A percentile compares a stretch with the other conserved stretches of the same genome.
These are phyloP conservation scores for Pythium diclinum DNA, from an alignment of 352 stramenopile genomes.

Conservation along the genomic window DNA sequence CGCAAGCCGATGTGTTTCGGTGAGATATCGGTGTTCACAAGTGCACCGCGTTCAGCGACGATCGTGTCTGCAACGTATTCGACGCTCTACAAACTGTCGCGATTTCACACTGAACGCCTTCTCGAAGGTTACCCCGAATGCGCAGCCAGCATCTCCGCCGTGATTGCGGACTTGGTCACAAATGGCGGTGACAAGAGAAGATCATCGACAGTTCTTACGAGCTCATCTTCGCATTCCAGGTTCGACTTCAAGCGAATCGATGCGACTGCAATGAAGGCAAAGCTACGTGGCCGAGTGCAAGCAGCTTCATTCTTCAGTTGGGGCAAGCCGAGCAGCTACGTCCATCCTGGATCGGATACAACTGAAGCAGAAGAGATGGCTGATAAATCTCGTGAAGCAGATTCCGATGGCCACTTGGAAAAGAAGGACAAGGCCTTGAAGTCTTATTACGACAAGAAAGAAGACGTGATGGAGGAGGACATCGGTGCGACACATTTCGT, in stretches of 20 bases:
- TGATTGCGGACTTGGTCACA: slow-evolving; percentile 24
- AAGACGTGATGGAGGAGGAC: background rate
- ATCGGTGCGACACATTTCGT: background rate
- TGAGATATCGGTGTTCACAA: slow-evolving; percentile 69
- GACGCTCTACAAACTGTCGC: slow-evolving; percentile 65
- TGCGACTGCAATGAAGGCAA: slow-evolving; percentile 3
- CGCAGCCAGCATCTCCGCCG: slow-evolving; percentile 29
- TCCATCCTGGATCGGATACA: slow-evolving; percentile 15
- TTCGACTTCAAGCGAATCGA: slow-evolving; percentile 23
- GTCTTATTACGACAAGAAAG: slow-evolving; percentile 26
- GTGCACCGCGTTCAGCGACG: slow-evolving; percentile 45
- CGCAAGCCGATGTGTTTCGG: slow-evolving; percentile 70
- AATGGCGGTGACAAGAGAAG: slow-evolving; percentile 2
- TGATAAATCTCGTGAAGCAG: background rate
- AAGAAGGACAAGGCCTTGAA: slow-evolving; percentile 15
- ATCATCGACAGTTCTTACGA: background rate
- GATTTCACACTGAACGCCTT: slow-evolving; percentile 55
- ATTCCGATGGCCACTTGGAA: background rate
- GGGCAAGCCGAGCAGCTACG: slow-evolving; percentile 22
- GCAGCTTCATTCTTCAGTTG: slow-evolving; percentile 5
- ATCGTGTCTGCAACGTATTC: slow-evolving; percentile 63
- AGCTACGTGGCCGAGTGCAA: slow-evolving; percentile 8
- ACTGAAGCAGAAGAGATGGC: background rate
- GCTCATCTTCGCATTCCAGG: slow-evolving; percentile 9
- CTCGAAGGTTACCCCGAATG: slow-evolving; percentile 52